Percentiles rank a stretch among this genome's conserved stretches.
phyloP scores from a whole-genome alignment of 768 basidiomycete species.

The Serendipita indica region DNA sequence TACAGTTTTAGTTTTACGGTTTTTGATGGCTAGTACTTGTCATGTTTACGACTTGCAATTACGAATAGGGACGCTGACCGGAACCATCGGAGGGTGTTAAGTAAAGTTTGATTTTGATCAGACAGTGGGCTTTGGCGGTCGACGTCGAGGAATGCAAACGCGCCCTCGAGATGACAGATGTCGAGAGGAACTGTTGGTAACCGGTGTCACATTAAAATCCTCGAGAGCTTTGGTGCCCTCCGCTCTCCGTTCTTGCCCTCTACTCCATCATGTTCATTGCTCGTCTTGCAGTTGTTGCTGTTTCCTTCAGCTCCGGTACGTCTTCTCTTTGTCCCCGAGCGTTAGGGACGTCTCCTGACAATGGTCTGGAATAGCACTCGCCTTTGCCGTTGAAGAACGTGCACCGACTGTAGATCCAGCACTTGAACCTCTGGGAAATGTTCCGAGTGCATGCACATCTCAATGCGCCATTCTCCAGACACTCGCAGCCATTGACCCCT shows the following conservation, averaged over 20 bases:
- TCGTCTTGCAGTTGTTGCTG: background rate
- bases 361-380: background rate
- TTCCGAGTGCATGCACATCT: background rate
- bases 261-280: background rate
- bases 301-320: background rate
- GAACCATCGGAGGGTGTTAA: too few relatives aligned
- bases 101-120: too few relatives aligned
- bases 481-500: background rate
- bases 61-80: too few relatives aligned
- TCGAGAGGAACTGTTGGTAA: too few relatives aligned
- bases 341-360: background rate
- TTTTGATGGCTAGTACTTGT: too few relatives aligned
- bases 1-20: background rate
- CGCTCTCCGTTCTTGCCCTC: background rate
- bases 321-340: background rate
- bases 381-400: background rate
- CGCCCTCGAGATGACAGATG: too few relatives aligned
- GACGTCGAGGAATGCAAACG: too few relatives aligned
- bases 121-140: too few relatives aligned
- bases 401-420: background rate
- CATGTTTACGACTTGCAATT: too few relatives aligned
- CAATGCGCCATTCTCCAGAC: background rate
- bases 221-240: background rate
- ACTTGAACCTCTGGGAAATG: background rate
- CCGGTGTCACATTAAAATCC: background rate